Evolutionary conservation across 192 early-diverging fungal genomes (phyloP), one percentile per base, ranked within the genome.

Genomic region (Cetraspora pellucida): DNA sequence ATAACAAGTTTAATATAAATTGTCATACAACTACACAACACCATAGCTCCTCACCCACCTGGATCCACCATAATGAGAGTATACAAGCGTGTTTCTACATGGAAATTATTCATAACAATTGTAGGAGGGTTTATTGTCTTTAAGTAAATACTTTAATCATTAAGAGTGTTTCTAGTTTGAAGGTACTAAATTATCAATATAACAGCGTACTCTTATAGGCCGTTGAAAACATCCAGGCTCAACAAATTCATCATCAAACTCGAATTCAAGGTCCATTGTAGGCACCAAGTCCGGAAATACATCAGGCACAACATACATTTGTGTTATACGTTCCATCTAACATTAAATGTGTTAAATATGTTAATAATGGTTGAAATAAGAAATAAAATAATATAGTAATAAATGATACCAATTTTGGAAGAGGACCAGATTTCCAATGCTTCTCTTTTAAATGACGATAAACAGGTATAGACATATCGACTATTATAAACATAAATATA

Each of bases 231-330:
- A 50, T 72, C 78, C 77, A 78, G 82, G 81, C 81, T 87, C 81
- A 77, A 80, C 77, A 79, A 81, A 23, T 63, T 77, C 52, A 72
- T 78, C 66, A n/a, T 65, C 77, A 9, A 84, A 81, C 25, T 83
- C 60, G 44, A 90, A 27, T 37, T 82, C 67, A 27, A 89, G 77
- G 25, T 87, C 79, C 14, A 85, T 72, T 3, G 79, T 74, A 21
- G 87, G 86, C 9, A 83, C 78, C 30, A 89, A 82, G 17, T 82
- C 78, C 28, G 86, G 85, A 19, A 94, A 81, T n/a, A 93, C 63
- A 81, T 94, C 93, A 6, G 93, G 93, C 43, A 90, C 80, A 52
- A 94, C 91, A 81, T 83, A 90, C 93, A 94, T 94, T 78, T 93
- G 91, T 52, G 87, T 82, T 47, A 90, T 67, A 58, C 93, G 88